Base-by-base conservation (phyloP, 192 early-diverging fungal genomes). In the Mortierella hygrophila region DNA sequence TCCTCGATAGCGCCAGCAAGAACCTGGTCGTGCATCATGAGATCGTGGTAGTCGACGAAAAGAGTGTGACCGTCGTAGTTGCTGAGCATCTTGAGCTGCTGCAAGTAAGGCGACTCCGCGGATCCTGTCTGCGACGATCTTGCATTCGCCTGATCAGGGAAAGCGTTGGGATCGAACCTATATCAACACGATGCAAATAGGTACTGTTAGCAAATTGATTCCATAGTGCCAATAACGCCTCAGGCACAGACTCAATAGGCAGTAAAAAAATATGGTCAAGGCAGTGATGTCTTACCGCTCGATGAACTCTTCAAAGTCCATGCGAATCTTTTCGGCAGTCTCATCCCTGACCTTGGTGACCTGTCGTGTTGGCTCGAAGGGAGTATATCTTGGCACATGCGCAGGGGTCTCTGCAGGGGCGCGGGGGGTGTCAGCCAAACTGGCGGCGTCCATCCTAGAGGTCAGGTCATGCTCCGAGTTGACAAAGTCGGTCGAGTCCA, bases 1-100 rank as follows among this genome's bases (percentile, higher is more conserved):
- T 91, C 90, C 20, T 89, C 80, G 70, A 96, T 89, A 38, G 93
- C 91, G 44, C 88, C 83, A 10, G 94, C 94, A 35, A 94, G 89
- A 15, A 91, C 88, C 72, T 94, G 91, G 77, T 95, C 91, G 72
- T 87, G 90, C 18, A 73, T 79, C 82, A 91, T 75, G 55, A 97
- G 35, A 75, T 96, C 94, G 37, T 79, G 83, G 74, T 92, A 96
- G 89, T 96, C 93, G 42, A 97, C 91, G 79, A 92, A 93, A 69
- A 96, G 75, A 4, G 95, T 95, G 35, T 93, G 91, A 38, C 89
- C 88, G 37, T 93, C 93, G 68, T 91, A 89, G 47, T 90, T 82
- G n/a, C 88, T 83, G 82, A 96, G 85, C 80, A 89, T 77, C 57
- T 87, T 89, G 70, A 95, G 83, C 89, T 96, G 95, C 20, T 90